These are phyloP conservation scores for Fallopia convolvulus DNA, from an alignment of 148 eudicot species.

Conservation along the genomic window DNA sequence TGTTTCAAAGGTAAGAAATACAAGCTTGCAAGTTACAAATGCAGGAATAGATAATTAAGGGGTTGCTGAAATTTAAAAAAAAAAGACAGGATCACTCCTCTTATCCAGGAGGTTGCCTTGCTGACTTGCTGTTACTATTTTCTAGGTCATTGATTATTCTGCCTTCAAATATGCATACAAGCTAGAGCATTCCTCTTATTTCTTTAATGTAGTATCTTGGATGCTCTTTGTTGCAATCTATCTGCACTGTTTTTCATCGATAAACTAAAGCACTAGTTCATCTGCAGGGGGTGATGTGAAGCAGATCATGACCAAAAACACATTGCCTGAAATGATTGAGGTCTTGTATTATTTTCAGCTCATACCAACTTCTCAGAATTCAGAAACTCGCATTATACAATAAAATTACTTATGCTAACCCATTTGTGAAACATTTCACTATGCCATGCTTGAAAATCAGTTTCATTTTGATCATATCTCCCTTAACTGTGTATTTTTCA, in stretches of 20 bases:
- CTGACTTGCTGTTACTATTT: no score
- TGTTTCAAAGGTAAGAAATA: no score
- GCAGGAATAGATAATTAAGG: no score
- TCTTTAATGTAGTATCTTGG: not conserved
- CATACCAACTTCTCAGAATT: slow-evolving; percentile 5
- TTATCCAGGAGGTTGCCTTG: no score
- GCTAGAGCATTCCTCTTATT: not conserved
- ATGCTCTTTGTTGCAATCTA: not conserved
- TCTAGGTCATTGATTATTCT: no score
- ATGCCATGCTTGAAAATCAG: not conserved
- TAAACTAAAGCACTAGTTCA: slow-evolving; percentile 34
- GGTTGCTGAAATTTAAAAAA: no score
- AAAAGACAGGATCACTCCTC: no score
- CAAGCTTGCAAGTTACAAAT: no score
- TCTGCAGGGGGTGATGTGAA: slow-evolving; percentile 96
- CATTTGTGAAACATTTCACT: not conserved
- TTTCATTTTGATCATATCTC: not conserved
- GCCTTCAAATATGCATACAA: not conserved
- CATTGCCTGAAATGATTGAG: slow-evolving; percentile 65
- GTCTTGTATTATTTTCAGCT: slow-evolving; percentile 27
- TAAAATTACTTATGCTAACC: not conserved
- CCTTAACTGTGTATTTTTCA: not conserved
- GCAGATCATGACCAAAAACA: slow-evolving; percentile 50
- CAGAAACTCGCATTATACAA: not conserved
- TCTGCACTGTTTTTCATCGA: slow-evolving; percentile 12